Base-by-base conservation (phyloP, 148 eudicot genomes). In the Camellia japonica region DNA sequence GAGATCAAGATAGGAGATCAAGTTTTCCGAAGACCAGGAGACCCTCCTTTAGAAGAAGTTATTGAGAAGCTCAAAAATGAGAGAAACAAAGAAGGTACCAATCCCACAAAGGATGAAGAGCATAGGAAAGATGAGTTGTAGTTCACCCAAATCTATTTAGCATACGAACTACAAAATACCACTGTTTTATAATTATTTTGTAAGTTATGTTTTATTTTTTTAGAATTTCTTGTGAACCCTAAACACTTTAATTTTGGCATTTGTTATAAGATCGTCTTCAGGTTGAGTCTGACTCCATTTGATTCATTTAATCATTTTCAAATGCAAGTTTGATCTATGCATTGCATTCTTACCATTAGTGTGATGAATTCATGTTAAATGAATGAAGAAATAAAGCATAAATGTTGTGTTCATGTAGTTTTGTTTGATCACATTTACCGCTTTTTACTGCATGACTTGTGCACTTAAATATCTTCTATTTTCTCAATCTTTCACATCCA, bases 1-100 rank as follows among this genome's bases (percentile, higher is more conserved):
- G 99, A 96, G 86, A 83, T 96, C 41, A 96, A 96, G 83, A 90
- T 96, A 63, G 97, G 97, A 20, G 92, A 96, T 58, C 87, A 85
- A 80, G 84, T 85, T 60, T 92, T 80, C 67, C 86, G 97, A 76
- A 91, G 99, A 83, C 91, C 94, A 0, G 98, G 97, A 80, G 98
- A 96, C 85, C 94, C 96, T 84, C 90, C 98, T n/a, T 67, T 91
- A 11, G 99, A 96, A 8, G 92, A 87, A 77, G 86, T 94, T 60
- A 58, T 96, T 52, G 88, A 87, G 79, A 89, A 72, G 85, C 90
- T 90, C 20, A 81, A 80, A n/a, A 54, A 77, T 15, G 88, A 86
- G 78, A 84, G 63, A 68, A 79, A 43, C 43, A 42, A 80, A 72
- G 80, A 81, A 6, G 10, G 74, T 10, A 20, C 65, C 47, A 69